Percentiles rank a stretch among this genome's conserved stretches.
Evolutionary conservation across 2,329 filamentous ascomycete species (phyloP).

Genomic region (Colletotrichum sp.): DNA sequence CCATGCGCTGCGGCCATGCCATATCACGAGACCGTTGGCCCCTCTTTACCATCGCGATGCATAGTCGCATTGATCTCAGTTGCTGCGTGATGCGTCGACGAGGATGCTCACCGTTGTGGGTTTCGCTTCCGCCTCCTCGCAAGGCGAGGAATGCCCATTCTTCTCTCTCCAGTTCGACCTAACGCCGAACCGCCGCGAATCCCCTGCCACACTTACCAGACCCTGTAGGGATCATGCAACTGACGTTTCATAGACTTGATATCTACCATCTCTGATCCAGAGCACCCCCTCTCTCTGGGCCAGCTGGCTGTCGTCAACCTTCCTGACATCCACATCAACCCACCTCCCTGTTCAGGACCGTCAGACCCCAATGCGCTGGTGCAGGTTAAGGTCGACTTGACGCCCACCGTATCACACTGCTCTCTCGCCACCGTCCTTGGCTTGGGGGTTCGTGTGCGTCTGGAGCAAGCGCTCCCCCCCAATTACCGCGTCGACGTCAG

Average conservation of each 20-base stretch:
- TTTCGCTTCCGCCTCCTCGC: background rate
- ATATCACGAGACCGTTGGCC: background rate
- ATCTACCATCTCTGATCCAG: constrained; percentile 92
- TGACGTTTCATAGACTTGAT: constrained; percentile 75
- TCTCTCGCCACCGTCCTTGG: constrained; percentile 96
- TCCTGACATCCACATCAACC: constrained; percentile 84
- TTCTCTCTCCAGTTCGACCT: background rate
- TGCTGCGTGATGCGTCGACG: background rate
- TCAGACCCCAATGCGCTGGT: constrained; percentile 63
- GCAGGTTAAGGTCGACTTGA: constrained; percentile 85
- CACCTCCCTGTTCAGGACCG: constrained; percentile 63
- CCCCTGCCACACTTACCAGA: background rate
- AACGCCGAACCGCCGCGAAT: background rate
- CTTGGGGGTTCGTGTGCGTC: constrained; percentile 85
- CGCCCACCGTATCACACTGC: constrained; percentile 96
- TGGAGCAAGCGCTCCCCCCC: constrained; percentile 89
- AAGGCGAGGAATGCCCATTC: background rate
- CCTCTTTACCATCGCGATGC: background rate
- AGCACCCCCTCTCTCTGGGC: constrained; percentile 92
- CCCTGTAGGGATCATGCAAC: constrained; percentile 28
- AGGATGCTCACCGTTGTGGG: background rate
- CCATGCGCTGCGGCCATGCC: background rate
- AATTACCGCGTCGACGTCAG: constrained; percentile 91
- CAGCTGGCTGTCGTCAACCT: constrained; percentile 95
- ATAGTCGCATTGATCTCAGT: background rate